Evolutionary conservation across 1,284 basidiomycete genomes (phyloP).

Genomic region (Caloboletus firmus): DNA sequence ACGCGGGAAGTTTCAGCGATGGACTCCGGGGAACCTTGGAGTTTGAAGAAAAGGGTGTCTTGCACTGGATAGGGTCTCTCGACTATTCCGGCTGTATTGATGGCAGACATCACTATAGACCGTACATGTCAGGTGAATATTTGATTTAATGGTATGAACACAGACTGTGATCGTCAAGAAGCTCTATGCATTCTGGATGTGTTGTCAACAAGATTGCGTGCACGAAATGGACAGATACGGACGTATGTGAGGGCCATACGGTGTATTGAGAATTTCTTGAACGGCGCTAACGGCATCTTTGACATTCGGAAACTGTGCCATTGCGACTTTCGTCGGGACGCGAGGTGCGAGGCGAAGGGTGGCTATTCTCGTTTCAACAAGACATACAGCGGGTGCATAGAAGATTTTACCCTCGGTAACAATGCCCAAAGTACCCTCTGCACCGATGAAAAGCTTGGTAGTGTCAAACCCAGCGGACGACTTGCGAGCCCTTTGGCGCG

Average conservation of each 20-base stretch:
- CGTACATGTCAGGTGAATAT: background rate
- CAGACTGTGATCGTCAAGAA: constrained; percentile 71
- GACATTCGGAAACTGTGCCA: constrained; percentile 69
- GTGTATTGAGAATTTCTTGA: constrained; percentile 72
- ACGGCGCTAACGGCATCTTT: constrained; percentile 71
- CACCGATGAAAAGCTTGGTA: constrained; percentile 80
- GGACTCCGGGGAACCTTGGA: constrained; percentile 69
- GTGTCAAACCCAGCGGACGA: constrained; percentile 77
- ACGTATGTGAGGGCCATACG: constrained; percentile 61
- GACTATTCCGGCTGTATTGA: constrained; percentile 65
- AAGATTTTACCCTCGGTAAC: constrained; percentile 64
- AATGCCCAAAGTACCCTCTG: constrained; percentile 80
- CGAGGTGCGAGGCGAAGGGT: constrained; percentile 79
- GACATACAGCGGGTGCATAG: background rate
- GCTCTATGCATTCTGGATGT: constrained; percentile 72
- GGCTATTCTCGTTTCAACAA: constrained; percentile 39
- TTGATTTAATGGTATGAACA: background rate
- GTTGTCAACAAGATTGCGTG: constrained; percentile 25
- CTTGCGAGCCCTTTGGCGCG: constrained; percentile 68
- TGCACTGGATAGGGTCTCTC: constrained; percentile 64
- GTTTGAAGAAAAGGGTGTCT: constrained; percentile 89
- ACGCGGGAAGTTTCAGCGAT: constrained; percentile 63
- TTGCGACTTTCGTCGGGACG: constrained; percentile 71
- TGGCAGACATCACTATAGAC: constrained; percentile 68
- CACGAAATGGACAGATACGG: constrained; percentile 21